Conservation (phyloP, 208 protist species). For the Acanthamoeba royreba region DNA sequence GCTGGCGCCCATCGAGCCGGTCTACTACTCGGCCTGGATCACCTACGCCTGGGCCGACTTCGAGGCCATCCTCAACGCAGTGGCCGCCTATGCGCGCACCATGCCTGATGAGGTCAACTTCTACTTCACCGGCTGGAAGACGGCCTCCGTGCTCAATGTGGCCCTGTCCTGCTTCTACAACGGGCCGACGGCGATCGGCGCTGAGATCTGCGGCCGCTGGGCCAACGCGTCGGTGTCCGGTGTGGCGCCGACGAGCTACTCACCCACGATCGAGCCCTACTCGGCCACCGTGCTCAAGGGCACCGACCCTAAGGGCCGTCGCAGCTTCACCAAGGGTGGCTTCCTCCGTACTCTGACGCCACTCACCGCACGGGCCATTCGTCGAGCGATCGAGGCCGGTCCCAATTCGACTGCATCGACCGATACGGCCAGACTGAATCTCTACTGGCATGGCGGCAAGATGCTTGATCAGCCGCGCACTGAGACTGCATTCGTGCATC, state of each 20-base stretch:
- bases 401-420: background rate
- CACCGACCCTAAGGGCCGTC: slow-evolving; percentile 53
- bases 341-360: background rate
- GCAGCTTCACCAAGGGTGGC: slow-evolving; percentile 48
- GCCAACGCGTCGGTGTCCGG: background rate
- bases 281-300: slow-evolving; percentile 34
- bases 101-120: slow-evolving; percentile 59
- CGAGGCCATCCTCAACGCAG: slow-evolving; percentile 20
- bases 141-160: background rate
- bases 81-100: background rate
- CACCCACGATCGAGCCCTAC: background rate
- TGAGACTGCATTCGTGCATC: slow-evolving; percentile 33
- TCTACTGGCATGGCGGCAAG: slow-evolving; percentile 60
- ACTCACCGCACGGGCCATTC: background rate
- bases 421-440: slow-evolving; percentile 52
- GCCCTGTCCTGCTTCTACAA: slow-evolving; percentile 56
- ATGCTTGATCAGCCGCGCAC: background rate
- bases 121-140: slow-evolving; percentile 56
- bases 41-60: slow-evolving; percentile 45
- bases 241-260: background rate
- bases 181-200: background rate
- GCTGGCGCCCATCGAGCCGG: slow-evolving; percentile 7
- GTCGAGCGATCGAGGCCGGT: background rate
- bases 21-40: slow-evolving; percentile 46
- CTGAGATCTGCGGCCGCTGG: background rate